Evolutionary conservation across 768 basidiomycete genomes (phyloP), one percentile per base, ranked within the genome.

Genomic region (Phallus indusiatus): DNA sequence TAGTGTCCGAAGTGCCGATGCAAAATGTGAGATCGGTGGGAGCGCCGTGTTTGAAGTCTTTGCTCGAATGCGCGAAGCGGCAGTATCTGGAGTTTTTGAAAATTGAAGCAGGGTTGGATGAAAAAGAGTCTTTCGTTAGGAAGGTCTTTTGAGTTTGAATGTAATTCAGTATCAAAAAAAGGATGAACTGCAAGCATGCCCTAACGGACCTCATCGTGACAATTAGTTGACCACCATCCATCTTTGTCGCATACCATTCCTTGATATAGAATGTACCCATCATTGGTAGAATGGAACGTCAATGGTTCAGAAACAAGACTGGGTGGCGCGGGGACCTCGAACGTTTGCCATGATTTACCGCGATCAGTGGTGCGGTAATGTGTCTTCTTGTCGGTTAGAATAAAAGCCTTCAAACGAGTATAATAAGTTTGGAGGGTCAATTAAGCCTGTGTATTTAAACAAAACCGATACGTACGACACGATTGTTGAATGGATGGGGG

Each of bases 351-450:
- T 35, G 86, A 83, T 71, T 80, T 83, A 56, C 96, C 95, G 61
- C 88, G 81, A 71, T 99, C 87, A 36, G 83, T 81, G 2, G 96
- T 94, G 34, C 88, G 84, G 72, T 90, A 99, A 70, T 98, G 94
- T 20, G 68, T 89, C 11, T 61, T 83, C n/a, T 75, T 76, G 24
- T 79, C 75, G 3, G 92, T 89, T 60, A 99, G 74, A 36, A 88
- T 84, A 69, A 96, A 98, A 0, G 91, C 94, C 93, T 95, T 64
- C 8, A 36, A 48, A 5, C 20, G 53, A 56, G 53, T 21, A 48
- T 34, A 17, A 35, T 58, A 17, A 49, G 52, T 49, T 53, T 7
- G 11, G 22, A n/a, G 4, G 21, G 47, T 61, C 33, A 52, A 47
- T 28, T 28, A 3, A 7, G 28, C 28, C 28, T 28, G 2, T 28